Evolutionary conservation across 2,329 filamentous ascomycete species (phyloP).

Genomic region (Beauveria sp.): DNA sequence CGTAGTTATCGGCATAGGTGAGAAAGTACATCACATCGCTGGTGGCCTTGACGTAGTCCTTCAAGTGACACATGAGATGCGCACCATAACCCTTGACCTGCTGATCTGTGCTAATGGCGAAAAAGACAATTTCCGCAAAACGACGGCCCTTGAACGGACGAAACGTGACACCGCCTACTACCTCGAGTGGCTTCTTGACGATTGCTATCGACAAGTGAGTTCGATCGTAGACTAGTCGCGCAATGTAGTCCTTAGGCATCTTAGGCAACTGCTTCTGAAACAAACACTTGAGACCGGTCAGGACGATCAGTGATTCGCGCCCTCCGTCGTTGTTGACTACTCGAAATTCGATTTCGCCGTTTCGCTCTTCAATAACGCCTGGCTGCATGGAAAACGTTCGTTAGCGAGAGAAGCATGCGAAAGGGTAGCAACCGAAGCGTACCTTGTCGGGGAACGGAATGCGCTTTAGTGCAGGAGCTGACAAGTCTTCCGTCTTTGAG

Average conservation of each 20-base stretch:
- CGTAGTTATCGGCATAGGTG: constrained; percentile 97
- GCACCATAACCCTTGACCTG: constrained; percentile 98
- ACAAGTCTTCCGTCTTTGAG: constrained; percentile 35
- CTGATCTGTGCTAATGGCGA: constrained; percentile 93
- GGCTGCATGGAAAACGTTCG: constrained; percentile 40
- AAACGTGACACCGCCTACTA: constrained; percentile 96
- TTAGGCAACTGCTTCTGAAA: constrained; percentile 98
- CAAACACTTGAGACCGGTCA: constrained; percentile 93
- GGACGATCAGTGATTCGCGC: constrained; percentile 82
- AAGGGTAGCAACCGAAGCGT: constrained; percentile 13
- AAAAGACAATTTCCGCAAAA: constrained; percentile 98
- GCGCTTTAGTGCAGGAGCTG: constrained; percentile 40
- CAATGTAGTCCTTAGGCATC: constrained; percentile 99
- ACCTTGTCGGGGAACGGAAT: constrained; percentile 90
- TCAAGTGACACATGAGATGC: constrained; percentile 95
- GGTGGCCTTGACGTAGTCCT: constrained; percentile 96
- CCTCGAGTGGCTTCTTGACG: constrained; percentile 90
- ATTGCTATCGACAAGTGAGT: constrained; percentile 96
- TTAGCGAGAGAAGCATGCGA: not conserved
- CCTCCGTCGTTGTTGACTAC: constrained; percentile 95
- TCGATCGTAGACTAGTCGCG: constrained; percentile 91
- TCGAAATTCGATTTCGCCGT: constrained; percentile 90
- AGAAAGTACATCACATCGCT: constrained; percentile 97
- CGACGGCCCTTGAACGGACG: constrained; percentile 84
- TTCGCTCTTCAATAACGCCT: constrained; percentile 86